Percentiles rank a stretch among this genome's conserved stretches.
phyloP scores from a whole-genome alignment of 345 rosid genomes.

The Arabidopsis thaliana region TAIR10.1 NC_003076.8:2506001-2506500 shows the following conservation, averaged over 20 bases:
- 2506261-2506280: slow-evolving; percentile 36
- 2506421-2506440: slow-evolving; percentile 75
- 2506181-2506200: slow-evolving; percentile 87
- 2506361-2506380: slow-evolving; percentile 95
- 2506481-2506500: slow-evolving; percentile 56
- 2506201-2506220: slow-evolving; percentile 80
- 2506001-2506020: slow-evolving; percentile 98
- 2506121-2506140: background rate
- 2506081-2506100: slow-evolving; percentile 82
- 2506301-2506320: slow-evolving; percentile 63
- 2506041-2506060: slow-evolving; percentile 64
- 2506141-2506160: background rate
- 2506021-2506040: slow-evolving; percentile 66
- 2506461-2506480: slow-evolving; percentile 62
- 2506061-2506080: slow-evolving; percentile 88
- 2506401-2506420: slow-evolving; percentile 71
- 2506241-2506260: slow-evolving; percentile 53
- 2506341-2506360: slow-evolving; percentile 48
- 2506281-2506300: slow-evolving; percentile 48
- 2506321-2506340: slow-evolving; percentile 64
- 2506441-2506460: slow-evolving; percentile 59
- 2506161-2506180: background rate
- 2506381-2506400: slow-evolving; percentile 66
- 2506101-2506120: background rate
- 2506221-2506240: slow-evolving; percentile 54